Evolutionary conservation across 78 protist genomes (phyloP).

Genomic region (Corallochytrium limacisporum): DNA sequence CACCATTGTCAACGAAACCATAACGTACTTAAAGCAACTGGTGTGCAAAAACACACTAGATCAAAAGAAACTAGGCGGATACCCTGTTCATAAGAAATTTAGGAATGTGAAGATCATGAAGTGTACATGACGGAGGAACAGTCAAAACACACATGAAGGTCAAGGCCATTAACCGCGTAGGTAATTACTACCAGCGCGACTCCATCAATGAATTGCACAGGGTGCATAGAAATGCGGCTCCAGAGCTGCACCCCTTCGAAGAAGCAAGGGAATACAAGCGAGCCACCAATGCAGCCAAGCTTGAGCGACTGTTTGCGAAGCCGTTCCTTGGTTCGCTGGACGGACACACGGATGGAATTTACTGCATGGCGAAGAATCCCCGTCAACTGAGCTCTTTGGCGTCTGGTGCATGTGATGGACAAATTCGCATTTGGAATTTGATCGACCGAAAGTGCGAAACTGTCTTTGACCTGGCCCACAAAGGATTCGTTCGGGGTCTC

Average conservation of each 20-base stretch:
- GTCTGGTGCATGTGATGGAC: conserved; percentile 33
- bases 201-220: conserved; percentile 18
- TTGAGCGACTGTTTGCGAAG: conserved; percentile 79
- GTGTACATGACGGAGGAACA: too few relatives aligned
- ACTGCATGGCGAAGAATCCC: conserved; percentile 30
- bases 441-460: not conserved
- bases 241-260: conserved; percentile 75
- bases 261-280: conserved; percentile 59
- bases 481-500: conserved; percentile 69
- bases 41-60: too few relatives aligned
- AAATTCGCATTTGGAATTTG: conserved; percentile 29
- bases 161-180: not conserved
- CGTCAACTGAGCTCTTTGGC: not conserved
- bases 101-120: too few relatives aligned
- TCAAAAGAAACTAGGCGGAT: too few relatives aligned
- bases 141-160: too few relatives aligned
- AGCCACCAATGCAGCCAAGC: conserved; percentile 71
- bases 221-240: conserved; percentile 58
- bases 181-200: conserved; percentile 14
- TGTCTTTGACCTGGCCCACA: not conserved
- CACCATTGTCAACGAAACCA: too few relatives aligned
- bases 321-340: conserved; percentile 71
- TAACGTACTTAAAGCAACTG: too few relatives aligned
- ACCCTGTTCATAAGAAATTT: too few relatives aligned
- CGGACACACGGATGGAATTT: conserved; percentile 67